phyloP scores from a whole-genome alignment of 2,329 filamentous ascomycete species.

The Microdochium nivale region DNA sequence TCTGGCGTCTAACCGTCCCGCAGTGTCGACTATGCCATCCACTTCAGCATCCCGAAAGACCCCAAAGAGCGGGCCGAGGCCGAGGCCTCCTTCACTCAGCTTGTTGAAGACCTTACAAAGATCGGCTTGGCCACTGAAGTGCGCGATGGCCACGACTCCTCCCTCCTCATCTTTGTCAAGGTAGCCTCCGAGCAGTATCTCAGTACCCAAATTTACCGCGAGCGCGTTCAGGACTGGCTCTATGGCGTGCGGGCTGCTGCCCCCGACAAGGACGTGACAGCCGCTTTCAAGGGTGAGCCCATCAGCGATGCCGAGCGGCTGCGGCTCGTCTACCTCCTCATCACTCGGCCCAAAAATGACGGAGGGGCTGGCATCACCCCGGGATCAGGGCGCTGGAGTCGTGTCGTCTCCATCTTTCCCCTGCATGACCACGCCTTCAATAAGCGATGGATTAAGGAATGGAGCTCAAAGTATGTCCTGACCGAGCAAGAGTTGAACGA shows the following conservation, averaged over 20 bases:
- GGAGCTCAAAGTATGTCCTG: slow-evolving; percentile 64
- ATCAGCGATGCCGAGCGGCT: slow-evolving; percentile 83
- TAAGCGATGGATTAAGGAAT: slow-evolving; percentile 63
- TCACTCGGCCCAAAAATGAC: slow-evolving; percentile 63
- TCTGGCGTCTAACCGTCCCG: not conserved
- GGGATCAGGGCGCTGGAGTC: slow-evolving; percentile 59
- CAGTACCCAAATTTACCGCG: slow-evolving; percentile 73
- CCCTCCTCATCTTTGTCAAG: slow-evolving; percentile 75
- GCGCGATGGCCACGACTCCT: slow-evolving; percentile 65
- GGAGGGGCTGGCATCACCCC: slow-evolving; percentile 74
- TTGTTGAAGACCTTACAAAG: slow-evolving; percentile 64
- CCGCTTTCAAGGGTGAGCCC: slow-evolving; percentile 63
- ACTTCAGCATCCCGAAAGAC: slow-evolving; percentile 62
- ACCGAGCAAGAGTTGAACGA: slow-evolving; percentile 59
- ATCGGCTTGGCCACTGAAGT: slow-evolving; percentile 87
- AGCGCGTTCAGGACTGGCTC: slow-evolving; percentile 87
- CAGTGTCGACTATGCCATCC: slow-evolving; percentile 82
- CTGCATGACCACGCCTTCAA: slow-evolving; percentile 73
- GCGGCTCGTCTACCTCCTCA: slow-evolving; percentile 78
- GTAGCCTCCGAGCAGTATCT: slow-evolving; percentile 69
- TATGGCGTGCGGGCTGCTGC: slow-evolving; percentile 74
- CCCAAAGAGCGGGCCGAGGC: slow-evolving; percentile 57
- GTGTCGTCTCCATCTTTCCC: slow-evolving; percentile 67
- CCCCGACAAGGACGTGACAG: slow-evolving; percentile 63
- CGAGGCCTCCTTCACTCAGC: slow-evolving; percentile 65